Base-by-base conservation (phyloP, 768 basidiomycete species). In the Suillus weaverae region DNA sequence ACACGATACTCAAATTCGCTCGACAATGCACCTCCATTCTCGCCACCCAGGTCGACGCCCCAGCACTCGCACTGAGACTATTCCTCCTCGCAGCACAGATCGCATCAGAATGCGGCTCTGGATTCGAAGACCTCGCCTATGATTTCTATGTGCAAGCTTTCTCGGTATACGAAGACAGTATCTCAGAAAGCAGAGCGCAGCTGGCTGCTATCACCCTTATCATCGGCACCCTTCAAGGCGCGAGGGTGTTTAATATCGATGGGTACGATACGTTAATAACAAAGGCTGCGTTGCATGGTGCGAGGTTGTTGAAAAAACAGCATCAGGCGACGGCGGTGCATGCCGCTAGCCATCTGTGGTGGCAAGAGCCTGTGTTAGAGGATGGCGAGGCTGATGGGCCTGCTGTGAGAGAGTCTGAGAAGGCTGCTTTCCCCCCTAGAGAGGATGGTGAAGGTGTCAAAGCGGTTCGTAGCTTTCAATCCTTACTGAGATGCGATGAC, bases 121-220 rank as follows among this genome's bases (percentile, higher is more conserved):
- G 89, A 0, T 94, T 98, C 69, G 96, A 97, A 77, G 96, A 99
- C 74, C 87, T 99, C 65, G 89, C 94, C 18, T 99, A 99, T 74
- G 97, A 99, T 75, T 89, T 99, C 70, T 98, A 96, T 72, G 97
- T 99, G 16, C 95, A 98, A 75, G 94, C 96, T 0, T 98, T 99
- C 76, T 95, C 90, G 33, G 95, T 99, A 14, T 99, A 99, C 78
- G 97, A 99, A 74, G 97, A 99, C 76, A 90, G 86, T 70, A 99
- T 99, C 59, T 95, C 93, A 53, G 97, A 99, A 73, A 94, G 92
- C 39, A 87, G 97, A 4, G 95, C 95, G 5, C 97, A 99, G 76
- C 80, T 99, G 10, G 94, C 97, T 72, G 96, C 97, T n/a, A 98
- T 99, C 73, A 94, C 95, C 7, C 85, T 96, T 22, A 91, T 99